A percentile compares a stretch with the other conserved stretches of the same genome.
These are phyloP conservation scores for Leccinellum luteum DNA, from an alignment of 768 basidiomycete species.

Conservation along the genomic window DNA sequence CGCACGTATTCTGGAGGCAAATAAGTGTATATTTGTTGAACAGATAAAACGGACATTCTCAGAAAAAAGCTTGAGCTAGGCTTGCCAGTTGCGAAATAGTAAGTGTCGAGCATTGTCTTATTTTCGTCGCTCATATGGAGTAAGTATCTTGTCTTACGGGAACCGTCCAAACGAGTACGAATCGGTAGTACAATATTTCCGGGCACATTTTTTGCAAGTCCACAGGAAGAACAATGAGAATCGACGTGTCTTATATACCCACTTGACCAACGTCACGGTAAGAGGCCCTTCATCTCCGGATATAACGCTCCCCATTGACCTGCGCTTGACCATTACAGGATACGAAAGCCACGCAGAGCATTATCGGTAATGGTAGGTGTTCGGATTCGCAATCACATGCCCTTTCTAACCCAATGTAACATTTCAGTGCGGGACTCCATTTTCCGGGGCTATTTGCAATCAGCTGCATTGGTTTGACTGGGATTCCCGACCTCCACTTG, in stretches of 20 bases:
- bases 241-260: conserved; percentile 75
- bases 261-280: conserved; percentile 80
- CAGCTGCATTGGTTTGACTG: conserved; percentile 59
- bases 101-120: conserved; percentile 23
- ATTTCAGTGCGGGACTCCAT: conserved; percentile 66
- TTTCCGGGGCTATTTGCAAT: conserved; percentile 71
- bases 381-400: neutral
- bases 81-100: conserved; percentile 78
- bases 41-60: conserved; percentile 79
- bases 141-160: conserved; percentile 77
- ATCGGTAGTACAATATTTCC: conserved; percentile 81
- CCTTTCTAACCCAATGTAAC: conserved; percentile 8
- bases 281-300: conserved; percentile 16
- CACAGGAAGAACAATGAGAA: conserved; percentile 79
- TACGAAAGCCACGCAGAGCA: conserved; percentile 78
- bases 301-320: neutral
- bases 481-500: conserved; percentile 20
- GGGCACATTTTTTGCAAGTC: conserved; percentile 79
- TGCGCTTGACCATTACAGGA: conserved; percentile 44
- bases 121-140: conserved; percentile 7
- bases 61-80: conserved; percentile 69
- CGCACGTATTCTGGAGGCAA: neutral
- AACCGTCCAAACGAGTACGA: conserved; percentile 81
- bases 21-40: neutral
- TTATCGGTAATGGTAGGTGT: conserved; percentile 73